These are phyloP conservation scores for Lepraria neglecta DNA, from an alignment of 495 filamentous ascomycete species.

Conservation along the genomic window DNA sequence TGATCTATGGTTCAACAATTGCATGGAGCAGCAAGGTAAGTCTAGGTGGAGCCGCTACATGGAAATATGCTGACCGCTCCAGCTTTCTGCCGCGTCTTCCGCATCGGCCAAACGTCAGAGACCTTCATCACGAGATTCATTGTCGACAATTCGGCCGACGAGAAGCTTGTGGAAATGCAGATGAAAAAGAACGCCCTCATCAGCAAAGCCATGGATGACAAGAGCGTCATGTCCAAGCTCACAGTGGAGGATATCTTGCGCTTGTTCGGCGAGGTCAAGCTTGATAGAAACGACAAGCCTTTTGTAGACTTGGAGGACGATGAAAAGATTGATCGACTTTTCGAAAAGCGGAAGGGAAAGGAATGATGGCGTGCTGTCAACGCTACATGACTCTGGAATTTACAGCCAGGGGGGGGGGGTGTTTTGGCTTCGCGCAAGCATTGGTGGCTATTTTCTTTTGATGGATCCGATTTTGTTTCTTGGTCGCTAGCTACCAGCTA, in stretches of 20 bases:
- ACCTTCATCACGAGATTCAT: slow-evolving; percentile 51
- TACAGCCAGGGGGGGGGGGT: too few relatives aligned
- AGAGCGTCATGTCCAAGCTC: slow-evolving; percentile 11
- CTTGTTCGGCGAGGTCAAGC: slow-evolving; percentile 20
- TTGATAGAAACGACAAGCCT: slow-evolving; percentile 8
- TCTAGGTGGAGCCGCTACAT: background rate
- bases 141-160: slow-evolving; percentile 47
- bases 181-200: slow-evolving; percentile 29
- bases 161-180: slow-evolving; percentile 41
- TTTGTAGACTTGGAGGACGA: slow-evolving; percentile 24
- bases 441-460: too few relatives aligned
- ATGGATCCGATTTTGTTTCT: too few relatives aligned
- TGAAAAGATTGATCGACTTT: background rate
- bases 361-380: background rate
- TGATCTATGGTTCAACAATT: slow-evolving; percentile 57
- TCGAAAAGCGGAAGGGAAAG: background rate
- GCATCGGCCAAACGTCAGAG: slow-evolving; percentile 54
- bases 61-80: slow-evolving; percentile 25
- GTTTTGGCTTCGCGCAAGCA: too few relatives aligned
- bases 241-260: slow-evolving; percentile 19
- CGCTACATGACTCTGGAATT: too few relatives aligned
- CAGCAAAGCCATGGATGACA: slow-evolving; percentile 27
- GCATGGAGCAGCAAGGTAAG: slow-evolving; percentile 43
- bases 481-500: too few relatives aligned
- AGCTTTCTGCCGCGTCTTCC: slow-evolving; percentile 57